Evolutionary conservation across 805 yeast genomes (phyloP), one percentile per base, ranked within the genome.

Genomic region (Metschnikowia hibisci): DNA sequence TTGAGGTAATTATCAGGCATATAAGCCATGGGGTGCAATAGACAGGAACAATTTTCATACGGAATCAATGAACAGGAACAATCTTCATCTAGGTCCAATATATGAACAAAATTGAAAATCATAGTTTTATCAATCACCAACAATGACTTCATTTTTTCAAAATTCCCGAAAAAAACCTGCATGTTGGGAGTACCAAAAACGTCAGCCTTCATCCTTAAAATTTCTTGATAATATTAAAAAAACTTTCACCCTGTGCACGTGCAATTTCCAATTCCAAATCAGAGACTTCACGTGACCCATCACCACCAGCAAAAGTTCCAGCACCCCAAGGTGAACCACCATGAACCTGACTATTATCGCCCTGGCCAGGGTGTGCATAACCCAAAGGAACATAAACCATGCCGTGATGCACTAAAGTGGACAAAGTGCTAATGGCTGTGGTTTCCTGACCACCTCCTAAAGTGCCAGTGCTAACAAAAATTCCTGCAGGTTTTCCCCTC

Each of bases 281-380:
- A 33, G 81, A 55, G 27, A 88, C 84, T 54, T 71, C 68, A 70
- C 95, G 80, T 6, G 85, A 76, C 39, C 95, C 95, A 58, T 84
- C 91, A 40, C 75, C 71, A 39, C 80, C 86, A 25, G 95, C 89
- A 56, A 75, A 71, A 30, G 86, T 68, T 53, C 95, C 95, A 27
- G 95, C 84, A 62, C 95, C 96, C 88, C 89, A 87, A 35, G 95
- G 78, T 16, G 89, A 77, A 43, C 85, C 86, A 51, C 95, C 95
- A 60, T 84, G 95, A 39, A 79, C 73, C 67, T 84, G 88, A 3
- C 73, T 77, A 34, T 82, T 56, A 64, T 72, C 73, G 33, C 84
- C 65, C 50, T 82, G 56, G 52, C 74, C 73, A 9, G 75, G 73
- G 63, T 81, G 82, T 4, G 76, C 69, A 68, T 81, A 87, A 47